A percentile compares a stretch with the other conserved stretches of the same genome.
phyloP scores from a whole-genome alignment of 2,329 filamentous ascomycete genomes.

The Lachnellula cervina region DNA sequence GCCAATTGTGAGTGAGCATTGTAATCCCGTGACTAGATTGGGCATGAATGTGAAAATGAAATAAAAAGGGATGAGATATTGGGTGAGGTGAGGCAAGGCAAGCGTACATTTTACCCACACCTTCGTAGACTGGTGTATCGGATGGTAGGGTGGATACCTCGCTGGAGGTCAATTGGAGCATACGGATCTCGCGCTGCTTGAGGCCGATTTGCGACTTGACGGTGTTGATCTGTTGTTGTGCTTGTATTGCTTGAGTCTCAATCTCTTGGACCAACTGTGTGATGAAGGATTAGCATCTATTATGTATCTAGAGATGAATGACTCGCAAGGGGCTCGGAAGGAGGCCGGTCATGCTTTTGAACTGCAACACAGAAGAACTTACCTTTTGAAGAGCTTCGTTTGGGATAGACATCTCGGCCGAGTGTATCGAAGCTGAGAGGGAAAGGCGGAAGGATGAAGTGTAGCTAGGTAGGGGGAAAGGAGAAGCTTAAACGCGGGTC shows the following conservation, averaged over 20 bases:
- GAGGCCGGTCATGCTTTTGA: background rate
- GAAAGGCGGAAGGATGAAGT: background rate
- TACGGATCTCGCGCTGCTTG: conserved; percentile 83
- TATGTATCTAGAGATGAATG: conserved; percentile 6
- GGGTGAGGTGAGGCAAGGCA: background rate
- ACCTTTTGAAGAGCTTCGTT: conserved; percentile 95
- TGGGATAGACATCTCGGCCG: conserved; percentile 74
- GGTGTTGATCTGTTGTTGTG: conserved; percentile 87
- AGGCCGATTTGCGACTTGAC: conserved; percentile 77
- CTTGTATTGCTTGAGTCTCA: conserved; percentile 78
- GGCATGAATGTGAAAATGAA: conserved; percentile 8
- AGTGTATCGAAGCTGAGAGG: background rate
- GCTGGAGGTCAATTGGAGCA: conserved; percentile 79
- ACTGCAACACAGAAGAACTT: conserved; percentile 2
- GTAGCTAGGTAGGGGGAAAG: background rate
- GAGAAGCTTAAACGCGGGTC: background rate
- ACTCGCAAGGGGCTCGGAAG: background rate
- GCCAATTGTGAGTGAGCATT: conserved; percentile 10
- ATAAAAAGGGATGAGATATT: background rate
- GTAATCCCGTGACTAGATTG: conserved; percentile 13
- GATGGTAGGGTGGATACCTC: conserved; percentile 74
- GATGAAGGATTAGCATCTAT: conserved; percentile 3
- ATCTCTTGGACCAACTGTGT: conserved; percentile 87
- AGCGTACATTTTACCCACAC: conserved; percentile 90
- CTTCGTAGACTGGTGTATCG: conserved; percentile 83